Base-by-base conservation (phyloP, 2,329 filamentous ascomycete species). In the Venturia pyrina region DNA sequence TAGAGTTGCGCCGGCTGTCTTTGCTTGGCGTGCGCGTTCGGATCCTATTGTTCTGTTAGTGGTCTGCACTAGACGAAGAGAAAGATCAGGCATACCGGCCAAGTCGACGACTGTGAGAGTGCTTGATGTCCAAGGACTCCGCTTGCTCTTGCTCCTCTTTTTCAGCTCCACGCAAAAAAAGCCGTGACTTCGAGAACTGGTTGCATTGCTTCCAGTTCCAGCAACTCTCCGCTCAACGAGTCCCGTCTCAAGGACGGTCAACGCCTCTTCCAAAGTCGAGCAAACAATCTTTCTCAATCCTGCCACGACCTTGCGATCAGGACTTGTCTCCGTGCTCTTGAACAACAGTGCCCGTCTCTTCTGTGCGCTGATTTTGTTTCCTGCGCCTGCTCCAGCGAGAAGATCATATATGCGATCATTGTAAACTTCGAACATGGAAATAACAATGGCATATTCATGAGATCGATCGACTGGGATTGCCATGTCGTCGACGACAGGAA, bases 341-440 rank as follows among this genome's bases (percentile, higher is more conserved):
- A 97, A 99, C 0, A 96, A 81, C 1, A 99, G 79, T 0, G 91
- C 87, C 37, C 93, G 86, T n/a, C 95, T 87, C 68, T 81, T 80
- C n/a, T 80, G 76, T 37, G 76, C 78, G 37, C 77, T 76, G 62
- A 75, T 73, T 68, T 79, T 88, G 2, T 85, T 43, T 17, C 46
- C 43, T 37, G 57, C 53, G 6, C 37, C 21, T 3, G 24, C 83
- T 0, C 82, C 81, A 0, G 89, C 89, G 0, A 99, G 81, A 0
- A 99, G 85, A 72, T 99, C 95, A 75, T 96, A 98, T 70, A 99
- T 98, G 44, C 93, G 88, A 77, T 99, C 93, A 73, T 99, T 99
- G 80, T 99, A 97, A 1, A 99, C 93, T 76, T 99, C 95, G 76
- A 98, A 98, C 93, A 99, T 99, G 65, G 92, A 96, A 28, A 99